Evolutionary conservation across 148 eudicot genomes (phyloP).

Genomic region (Vaccinium corymbosum): DNA sequence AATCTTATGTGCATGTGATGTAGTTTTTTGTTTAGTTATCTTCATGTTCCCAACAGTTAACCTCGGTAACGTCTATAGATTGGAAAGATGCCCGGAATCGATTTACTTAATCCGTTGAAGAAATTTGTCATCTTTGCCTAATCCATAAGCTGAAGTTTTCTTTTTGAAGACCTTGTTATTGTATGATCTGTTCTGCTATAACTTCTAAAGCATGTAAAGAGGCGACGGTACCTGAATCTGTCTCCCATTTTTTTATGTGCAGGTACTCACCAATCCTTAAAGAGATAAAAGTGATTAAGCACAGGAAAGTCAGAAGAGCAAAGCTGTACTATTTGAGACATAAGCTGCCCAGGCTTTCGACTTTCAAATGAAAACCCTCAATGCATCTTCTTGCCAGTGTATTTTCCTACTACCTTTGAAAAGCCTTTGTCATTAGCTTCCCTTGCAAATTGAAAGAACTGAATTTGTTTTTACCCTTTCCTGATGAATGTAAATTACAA

Average conservation of each 20-base stretch:
- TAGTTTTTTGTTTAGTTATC: not conserved
- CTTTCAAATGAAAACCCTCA: conserved; percentile 56
- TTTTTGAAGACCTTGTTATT: not conserved
- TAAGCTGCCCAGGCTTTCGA: conserved; percentile 88
- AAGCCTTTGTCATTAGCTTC: not conserved
- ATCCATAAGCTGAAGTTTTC: not conserved
- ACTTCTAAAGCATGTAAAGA: not conserved
- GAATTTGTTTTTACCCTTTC: not conserved
- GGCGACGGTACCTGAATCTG: not conserved
- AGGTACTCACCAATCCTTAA: conserved; percentile 92
- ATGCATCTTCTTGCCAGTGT: not conserved
- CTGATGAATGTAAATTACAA: conserved; percentile 2
- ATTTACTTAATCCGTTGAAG: not conserved
- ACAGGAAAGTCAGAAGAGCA: conserved; percentile 91
- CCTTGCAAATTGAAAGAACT: not conserved
- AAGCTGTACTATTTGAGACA: conserved; percentile 84
- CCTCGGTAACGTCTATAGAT: not conserved
- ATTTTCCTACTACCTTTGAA: conserved; percentile 3
- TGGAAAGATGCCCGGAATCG: not conserved
- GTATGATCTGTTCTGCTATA: not conserved
- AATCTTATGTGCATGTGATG: not conserved
- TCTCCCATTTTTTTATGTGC: conserved; percentile 8
- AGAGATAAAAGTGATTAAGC: conserved; percentile 69
- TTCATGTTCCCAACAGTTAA: not conserved
- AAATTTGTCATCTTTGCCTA: not conserved